Evolutionary conservation across 192 early-diverging fungal species (phyloP).

Genomic region (Allomyces javanicus): DNA sequence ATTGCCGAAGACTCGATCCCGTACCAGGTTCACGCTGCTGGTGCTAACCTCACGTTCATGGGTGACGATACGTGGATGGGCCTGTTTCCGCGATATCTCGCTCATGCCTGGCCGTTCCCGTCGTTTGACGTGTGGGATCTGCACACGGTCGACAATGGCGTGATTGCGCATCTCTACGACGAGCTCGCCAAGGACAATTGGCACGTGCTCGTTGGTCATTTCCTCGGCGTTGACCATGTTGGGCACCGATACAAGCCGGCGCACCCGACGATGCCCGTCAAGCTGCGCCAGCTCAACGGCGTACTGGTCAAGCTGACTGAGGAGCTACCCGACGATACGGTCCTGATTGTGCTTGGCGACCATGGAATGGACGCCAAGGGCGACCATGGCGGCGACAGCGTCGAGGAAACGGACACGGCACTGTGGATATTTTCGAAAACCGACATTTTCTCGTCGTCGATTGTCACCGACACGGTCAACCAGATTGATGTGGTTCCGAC

Average conservation of each 20-base stretch:
- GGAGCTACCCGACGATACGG: slow-evolving; percentile 51
- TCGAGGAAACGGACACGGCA: slow-evolving; percentile 66
- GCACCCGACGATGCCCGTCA: slow-evolving; percentile 65
- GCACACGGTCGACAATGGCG: slow-evolving; percentile 79
- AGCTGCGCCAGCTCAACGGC: slow-evolving; percentile 69
- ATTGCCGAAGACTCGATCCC: slow-evolving; percentile 35
- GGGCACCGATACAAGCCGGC: slow-evolving; percentile 80
- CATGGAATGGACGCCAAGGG: slow-evolving; percentile 93
- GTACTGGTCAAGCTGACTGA: slow-evolving; percentile 45
- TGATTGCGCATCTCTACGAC: slow-evolving; percentile 33
- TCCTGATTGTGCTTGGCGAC: slow-evolving; percentile 81
- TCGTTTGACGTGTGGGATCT: slow-evolving; percentile 66
- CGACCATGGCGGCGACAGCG: slow-evolving; percentile 91
- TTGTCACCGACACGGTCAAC: slow-evolving; percentile 20
- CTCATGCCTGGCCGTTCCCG: slow-evolving; percentile 25
- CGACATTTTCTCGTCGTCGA: neutral
- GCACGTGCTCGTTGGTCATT: slow-evolving; percentile 77
- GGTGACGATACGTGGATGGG: slow-evolving; percentile 93
- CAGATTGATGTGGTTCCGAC: slow-evolving; percentile 90
- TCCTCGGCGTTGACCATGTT: slow-evolving; percentile 89
- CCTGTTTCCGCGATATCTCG: slow-evolving; percentile 53
- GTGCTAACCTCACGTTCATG: slow-evolving; percentile 48
- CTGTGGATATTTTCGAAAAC: slow-evolving; percentile 61
- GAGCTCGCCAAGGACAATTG: slow-evolving; percentile 19
- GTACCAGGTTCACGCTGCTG: slow-evolving; percentile 15